These are phyloP conservation scores for Cordyceps javanica DNA, from an alignment of 2,329 filamentous ascomycete species.

Conservation along the genomic window DNA sequence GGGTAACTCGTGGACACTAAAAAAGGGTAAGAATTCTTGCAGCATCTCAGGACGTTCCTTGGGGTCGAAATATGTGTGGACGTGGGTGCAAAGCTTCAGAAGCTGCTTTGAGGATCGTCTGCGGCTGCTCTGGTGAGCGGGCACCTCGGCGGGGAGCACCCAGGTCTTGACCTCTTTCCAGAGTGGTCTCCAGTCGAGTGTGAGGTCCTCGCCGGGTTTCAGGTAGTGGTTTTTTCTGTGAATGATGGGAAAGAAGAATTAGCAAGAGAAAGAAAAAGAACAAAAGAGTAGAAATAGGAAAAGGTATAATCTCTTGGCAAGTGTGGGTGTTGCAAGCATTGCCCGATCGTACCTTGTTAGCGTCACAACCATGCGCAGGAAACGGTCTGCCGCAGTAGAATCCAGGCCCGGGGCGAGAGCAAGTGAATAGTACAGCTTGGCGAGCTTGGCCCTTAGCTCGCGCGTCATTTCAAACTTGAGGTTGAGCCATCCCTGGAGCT, in stretches of 20 bases:
- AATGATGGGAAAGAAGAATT: constrained; percentile 8
- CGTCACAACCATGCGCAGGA: constrained; percentile 93
- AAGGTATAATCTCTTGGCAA: background rate
- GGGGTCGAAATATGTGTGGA: constrained; percentile 89
- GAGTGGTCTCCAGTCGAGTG: constrained; percentile 85
- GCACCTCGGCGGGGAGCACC: constrained; percentile 78
- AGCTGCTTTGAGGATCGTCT: constrained; percentile 58
- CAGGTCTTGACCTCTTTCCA: constrained; percentile 91
- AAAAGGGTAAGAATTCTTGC: constrained; percentile 76
- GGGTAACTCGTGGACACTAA: constrained; percentile 87
- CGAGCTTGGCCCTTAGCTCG: constrained; percentile 73
- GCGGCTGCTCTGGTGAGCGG: constrained; percentile 52
- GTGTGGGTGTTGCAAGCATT: background rate
- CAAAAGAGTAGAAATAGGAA: background rate
- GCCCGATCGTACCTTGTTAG: constrained; percentile 85
- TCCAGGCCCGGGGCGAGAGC: constrained; percentile 86
- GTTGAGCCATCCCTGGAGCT: constrained; percentile 89
- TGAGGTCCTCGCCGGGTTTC: constrained; percentile 81
- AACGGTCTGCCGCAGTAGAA: constrained; percentile 73
- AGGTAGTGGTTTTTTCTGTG: constrained; percentile 84
- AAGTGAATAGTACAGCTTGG: constrained; percentile 91
- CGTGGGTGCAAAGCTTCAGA: constrained; percentile 83
- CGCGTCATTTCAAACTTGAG: constrained; percentile 96
- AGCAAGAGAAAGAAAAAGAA: background rate
- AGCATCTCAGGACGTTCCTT: constrained; percentile 75